Evolutionary conservation across 768 basidiomycete species (phyloP).

Genomic region (Vararia minispora): DNA sequence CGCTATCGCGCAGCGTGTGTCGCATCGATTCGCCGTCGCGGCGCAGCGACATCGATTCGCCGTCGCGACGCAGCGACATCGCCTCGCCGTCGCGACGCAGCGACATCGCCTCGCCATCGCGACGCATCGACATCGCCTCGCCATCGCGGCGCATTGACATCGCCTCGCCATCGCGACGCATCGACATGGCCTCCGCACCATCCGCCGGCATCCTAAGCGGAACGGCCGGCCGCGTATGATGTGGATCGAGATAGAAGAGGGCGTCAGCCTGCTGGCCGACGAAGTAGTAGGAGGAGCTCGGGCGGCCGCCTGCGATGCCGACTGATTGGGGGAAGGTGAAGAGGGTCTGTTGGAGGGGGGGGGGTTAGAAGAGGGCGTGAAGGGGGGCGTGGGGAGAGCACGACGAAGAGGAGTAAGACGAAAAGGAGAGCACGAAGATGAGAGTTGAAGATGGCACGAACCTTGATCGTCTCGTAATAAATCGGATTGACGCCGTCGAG

Average conservation of each 20-base stretch:
- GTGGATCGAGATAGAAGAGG: conserved; percentile 75
- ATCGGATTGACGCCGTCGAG: conserved; percentile 92
- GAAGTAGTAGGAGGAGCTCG: conserved; percentile 97
- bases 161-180: conserved; percentile 6
- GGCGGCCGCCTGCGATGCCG: conserved; percentile 93
- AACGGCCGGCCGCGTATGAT: conserved; percentile 67
- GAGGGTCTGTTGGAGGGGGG: conserved; percentile 47
- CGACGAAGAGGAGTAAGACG: too few species aligned
- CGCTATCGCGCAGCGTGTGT: too few species aligned
- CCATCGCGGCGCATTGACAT: conserved; percentile 4
- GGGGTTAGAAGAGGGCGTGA: not conserved
- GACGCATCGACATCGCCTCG: conserved; percentile 3
- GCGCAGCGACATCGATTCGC: too few species aligned
- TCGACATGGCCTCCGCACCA: conserved; percentile 1
- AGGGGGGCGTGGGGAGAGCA: not conserved
- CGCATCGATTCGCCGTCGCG: too few species aligned
- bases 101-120: too few species aligned
- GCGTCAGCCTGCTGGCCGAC: conserved; percentile 86
- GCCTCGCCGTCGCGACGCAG: too few species aligned
- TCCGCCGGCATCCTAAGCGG: conserved; percentile 47
- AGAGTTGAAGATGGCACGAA: conserved; percentile 20
- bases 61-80: too few species aligned
- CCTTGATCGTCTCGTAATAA: conserved; percentile 82
- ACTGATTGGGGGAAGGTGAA: conserved; percentile 94
- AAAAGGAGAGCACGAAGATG: too few species aligned